Evolutionary conservation across 2,329 filamentous ascomycete genomes (phyloP), one percentile per base, ranked within the genome.

Genomic region (Ceratocystis eucalypticola): DNA sequence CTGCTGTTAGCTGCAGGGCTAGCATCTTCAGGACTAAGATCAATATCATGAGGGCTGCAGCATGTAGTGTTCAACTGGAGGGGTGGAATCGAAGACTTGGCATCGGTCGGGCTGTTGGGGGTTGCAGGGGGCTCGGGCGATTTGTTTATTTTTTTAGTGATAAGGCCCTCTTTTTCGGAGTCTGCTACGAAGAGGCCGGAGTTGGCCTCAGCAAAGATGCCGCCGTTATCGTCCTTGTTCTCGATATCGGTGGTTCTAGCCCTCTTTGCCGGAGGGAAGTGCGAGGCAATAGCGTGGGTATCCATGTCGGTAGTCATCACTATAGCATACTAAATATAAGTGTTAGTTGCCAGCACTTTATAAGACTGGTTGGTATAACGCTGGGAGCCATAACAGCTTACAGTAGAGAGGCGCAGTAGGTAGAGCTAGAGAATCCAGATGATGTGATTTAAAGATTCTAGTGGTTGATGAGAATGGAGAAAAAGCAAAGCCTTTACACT

Each of bases 211-310:
- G 55, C 17, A 37, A 37, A 28, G 30, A n/a, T 30, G 7, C 17
- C 30, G 6, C 12, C 55, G 17, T 33, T 15, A 3, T 22, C 15
- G 17, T 59, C 22, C 30, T 10, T 30, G 17, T 33, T 25, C 8
- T 25, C 28, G 17, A 33, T 20, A 8, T 59, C 55, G 17, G 55
- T 37, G 55, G 55, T 59, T 25, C 17, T 59, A 7, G 30, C 55
- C 4, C 55, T 30, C 55, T 59, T 59, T 7, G 55, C 55, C 55
- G 55, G 55, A 37, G 55, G 55, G 28, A 59, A 59, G 30, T 59
- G 55, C 55, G 30, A n/a, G 55, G 17, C 15, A 15, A 30, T 17
- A 33, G 55, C 12, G 55, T 59, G 22, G 15, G 20, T 33, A 4
- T 59, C 55, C 55, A 59, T 59, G 5, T 20, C 5, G 48, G 48